Evolutionary conservation across 164 flowering plant genomes (phyloP), one percentile per base, ranked within the genome.

Genomic region (Warburgia ugandensis): DNA sequence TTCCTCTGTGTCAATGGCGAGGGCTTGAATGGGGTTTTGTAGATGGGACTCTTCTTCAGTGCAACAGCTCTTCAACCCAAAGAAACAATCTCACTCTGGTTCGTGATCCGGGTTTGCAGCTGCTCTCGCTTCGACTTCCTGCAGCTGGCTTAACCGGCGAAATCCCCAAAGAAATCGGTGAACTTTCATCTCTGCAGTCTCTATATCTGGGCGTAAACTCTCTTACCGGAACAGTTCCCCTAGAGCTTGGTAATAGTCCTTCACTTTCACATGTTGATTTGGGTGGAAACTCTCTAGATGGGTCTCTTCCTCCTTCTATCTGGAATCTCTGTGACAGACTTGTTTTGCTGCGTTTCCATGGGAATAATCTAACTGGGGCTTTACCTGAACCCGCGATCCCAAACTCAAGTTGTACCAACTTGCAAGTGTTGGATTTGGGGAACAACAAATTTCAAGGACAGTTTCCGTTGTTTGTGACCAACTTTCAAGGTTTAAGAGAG

Each of bases 1-100:
- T 73, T 0, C 99, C 99, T 25, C 70, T 92, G 16, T 92, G 99
- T 54, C 95, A 84, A 43, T 92, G 99, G 99, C 60, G 81, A 53
- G 99, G 99, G 6, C 77, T 88, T 17, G 68, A 75, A 61, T 92
- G 95, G 96, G 81, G 71, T 11, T 75, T 76, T 79, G 54, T 78
- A 8, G 60, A 80, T 54, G 90, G 83, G 23, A 13, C 86, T 44
- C 64, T 78, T 23, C 71, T 83, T 35, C 48, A 20, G 38, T 87
- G 98, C 58, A 60, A 40, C 23, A 52, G 71, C 8, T 74, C 87
- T 50, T 76, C 86, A 1, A 77, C 86, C 13, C 72, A 69, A 33
- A 67, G 85, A 75, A 50, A 73, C 37, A 78, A 72, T 44, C 54
- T 75, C 32, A 55, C 85, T 38, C 75, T 88, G 23, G 61, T 11